Conservation (phyloP, 495 filamentous ascomycete genomes). For the Neurospora sp. region DNA sequence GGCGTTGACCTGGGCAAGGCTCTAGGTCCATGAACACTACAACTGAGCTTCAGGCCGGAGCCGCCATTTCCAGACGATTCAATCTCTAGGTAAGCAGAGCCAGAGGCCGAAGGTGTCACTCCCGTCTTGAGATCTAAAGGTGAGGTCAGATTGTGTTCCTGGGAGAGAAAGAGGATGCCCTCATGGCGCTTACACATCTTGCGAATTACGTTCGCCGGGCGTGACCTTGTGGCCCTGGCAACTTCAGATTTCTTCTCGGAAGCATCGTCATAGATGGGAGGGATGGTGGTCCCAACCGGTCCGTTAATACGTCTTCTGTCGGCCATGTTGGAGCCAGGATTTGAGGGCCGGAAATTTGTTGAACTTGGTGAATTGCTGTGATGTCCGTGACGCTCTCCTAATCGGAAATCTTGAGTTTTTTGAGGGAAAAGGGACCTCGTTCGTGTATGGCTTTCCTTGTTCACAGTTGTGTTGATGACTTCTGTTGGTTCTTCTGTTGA, state of each 20-base stretch:
- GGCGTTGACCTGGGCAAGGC: conserved; percentile 80
- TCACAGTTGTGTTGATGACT: background rate
- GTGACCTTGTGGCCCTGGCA: conserved; percentile 26
- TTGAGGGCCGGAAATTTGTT: background rate
- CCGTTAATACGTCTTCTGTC: conserved; percentile 90
- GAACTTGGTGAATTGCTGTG: conserved; percentile 4
- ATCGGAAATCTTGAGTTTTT: background rate
- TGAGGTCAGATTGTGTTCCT: conserved; percentile 7
- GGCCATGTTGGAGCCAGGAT: conserved; percentile 45
- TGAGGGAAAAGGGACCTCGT: background rate
- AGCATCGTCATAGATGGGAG: conserved; percentile 55
- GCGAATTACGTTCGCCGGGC: conserved; percentile 52
- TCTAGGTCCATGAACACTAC: conserved; percentile 85
- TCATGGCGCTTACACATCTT: conserved; percentile 63
- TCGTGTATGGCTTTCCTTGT: background rate
- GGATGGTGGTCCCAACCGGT: conserved; percentile 63
- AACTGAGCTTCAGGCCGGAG: conserved; percentile 73
- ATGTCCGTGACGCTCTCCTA: background rate
- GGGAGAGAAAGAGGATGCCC: background rate
- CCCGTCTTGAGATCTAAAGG: conserved; percentile 75
- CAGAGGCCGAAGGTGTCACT: conserved; percentile 84
- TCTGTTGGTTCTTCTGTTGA: background rate
- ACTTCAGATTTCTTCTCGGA: conserved; percentile 31
- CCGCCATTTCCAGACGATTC: conserved; percentile 43
- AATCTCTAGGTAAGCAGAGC: conserved; percentile 89